Evolutionary conservation across 192 early-diverging fungal species (phyloP).

Genomic region (Gaertneriomyces sp.): DNA sequence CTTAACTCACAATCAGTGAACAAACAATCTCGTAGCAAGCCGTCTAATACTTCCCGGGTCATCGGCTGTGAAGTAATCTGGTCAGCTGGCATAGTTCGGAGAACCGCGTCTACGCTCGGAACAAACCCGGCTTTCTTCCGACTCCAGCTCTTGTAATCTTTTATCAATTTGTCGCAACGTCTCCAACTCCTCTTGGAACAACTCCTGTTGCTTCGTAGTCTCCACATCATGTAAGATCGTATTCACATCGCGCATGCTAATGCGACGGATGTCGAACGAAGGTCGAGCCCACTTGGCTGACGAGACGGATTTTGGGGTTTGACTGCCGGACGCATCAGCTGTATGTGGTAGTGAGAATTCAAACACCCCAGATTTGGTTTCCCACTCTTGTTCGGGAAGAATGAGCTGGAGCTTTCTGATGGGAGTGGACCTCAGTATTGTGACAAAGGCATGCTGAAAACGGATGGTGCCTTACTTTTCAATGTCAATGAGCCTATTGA

Average conservation of each 20-base stretch:
- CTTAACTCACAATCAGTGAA: neutral
- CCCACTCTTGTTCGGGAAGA: conserved; percentile 31
- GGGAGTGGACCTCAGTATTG: neutral
- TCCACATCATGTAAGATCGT: neutral
- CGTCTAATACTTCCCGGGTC: conserved; percentile 6
- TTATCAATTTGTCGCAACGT: conserved; percentile 4
- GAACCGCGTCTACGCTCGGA: neutral
- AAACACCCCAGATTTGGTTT: conserved; percentile 20
- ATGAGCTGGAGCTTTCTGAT: conserved; percentile 28
- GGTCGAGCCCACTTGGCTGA: neutral
- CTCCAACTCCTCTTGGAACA: conserved; percentile 18
- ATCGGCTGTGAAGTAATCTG: conserved; percentile 10
- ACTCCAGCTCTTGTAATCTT: conserved; percentile 1
- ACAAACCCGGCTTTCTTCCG: neutral
- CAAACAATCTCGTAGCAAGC: conserved; percentile 18
- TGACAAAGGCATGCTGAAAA: neutral
- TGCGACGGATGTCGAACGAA: neutral
- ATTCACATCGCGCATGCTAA: conserved; percentile 3
- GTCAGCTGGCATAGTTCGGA: neutral
- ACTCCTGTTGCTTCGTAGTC: conserved; percentile 9
- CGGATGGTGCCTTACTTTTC: conserved; percentile 9
- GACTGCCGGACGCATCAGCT: conserved; percentile 4
- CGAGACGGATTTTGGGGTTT: conserved; percentile 14
- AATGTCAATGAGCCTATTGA: conserved; percentile 20
- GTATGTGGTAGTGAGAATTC: conserved; percentile 17